Percentiles rank a stretch among this genome's conserved stretches.
Conservation (phyloP, 1,284 basidiomycete species). For the Chalciporus sp. region DNA sequence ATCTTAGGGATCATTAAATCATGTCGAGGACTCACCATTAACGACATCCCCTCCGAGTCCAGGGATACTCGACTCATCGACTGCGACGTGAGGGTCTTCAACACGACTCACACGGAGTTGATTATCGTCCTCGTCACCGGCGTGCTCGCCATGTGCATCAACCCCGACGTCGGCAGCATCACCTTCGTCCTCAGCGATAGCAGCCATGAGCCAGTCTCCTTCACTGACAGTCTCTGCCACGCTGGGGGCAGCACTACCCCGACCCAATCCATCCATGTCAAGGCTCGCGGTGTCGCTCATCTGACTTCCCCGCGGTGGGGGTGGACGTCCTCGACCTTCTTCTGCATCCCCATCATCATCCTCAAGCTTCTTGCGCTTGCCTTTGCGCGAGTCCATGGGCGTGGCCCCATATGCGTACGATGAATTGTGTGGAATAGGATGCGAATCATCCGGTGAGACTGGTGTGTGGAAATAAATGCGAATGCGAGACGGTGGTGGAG, state of each 20-base stretch:
- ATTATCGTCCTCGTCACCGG: constrained; percentile 45
- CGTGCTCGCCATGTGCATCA: constrained; percentile 31
- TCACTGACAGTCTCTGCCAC: constrained; percentile 72
- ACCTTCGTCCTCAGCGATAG: constrained; percentile 67
- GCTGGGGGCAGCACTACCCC: constrained; percentile 67
- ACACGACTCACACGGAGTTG: constrained; percentile 49
- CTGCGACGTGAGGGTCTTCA: constrained; percentile 41
- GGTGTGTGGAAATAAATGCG: constrained; percentile 88
- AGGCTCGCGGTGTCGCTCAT: constrained; percentile 42
- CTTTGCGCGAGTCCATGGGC: constrained; percentile 67
- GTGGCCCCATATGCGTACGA: constrained; percentile 44
- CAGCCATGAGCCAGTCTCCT: constrained; percentile 83
- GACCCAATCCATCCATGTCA: constrained; percentile 53
- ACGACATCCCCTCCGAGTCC: constrained; percentile 40
- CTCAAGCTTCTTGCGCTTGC: constrained; percentile 81
- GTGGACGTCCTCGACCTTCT: constrained; percentile 68
- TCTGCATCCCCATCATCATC: constrained; percentile 79
- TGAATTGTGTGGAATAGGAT: constrained; percentile 62
- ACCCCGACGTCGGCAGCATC: constrained; percentile 43
- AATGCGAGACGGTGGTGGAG: constrained; percentile 72
- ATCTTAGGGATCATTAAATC: constrained; percentile 33
- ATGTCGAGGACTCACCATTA: constrained; percentile 45
- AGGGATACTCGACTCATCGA: constrained; percentile 38
- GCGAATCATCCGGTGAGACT: constrained; percentile 74
- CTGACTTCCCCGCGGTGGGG: constrained; percentile 46